Evolutionary conservation across 1,284 basidiomycete species (phyloP).

Genomic region (Flammula alnicola): DNA sequence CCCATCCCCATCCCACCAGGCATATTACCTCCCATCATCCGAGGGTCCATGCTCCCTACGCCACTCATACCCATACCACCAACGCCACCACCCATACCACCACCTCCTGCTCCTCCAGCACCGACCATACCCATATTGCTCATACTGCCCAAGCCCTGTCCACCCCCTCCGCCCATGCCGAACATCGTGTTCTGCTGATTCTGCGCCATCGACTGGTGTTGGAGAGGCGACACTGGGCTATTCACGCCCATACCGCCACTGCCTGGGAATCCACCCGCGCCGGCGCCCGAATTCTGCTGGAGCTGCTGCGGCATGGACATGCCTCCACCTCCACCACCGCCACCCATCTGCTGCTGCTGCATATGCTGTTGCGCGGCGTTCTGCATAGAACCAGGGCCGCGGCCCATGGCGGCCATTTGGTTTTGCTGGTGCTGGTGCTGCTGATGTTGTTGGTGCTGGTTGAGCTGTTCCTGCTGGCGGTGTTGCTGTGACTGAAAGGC

Average conservation of each 20-base stretch:
- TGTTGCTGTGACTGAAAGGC: too few species aligned
- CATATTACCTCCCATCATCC: conserved; percentile 26
- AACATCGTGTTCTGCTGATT: conserved; percentile 27
- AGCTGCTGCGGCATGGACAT: conserved; percentile 24
- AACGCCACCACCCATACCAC: conserved; percentile 20
- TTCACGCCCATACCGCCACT: conserved; percentile 9
- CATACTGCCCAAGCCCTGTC: conserved; percentile 23
- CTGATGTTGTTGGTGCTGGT: too few species aligned
- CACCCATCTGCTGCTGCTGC: conserved; percentile 29
- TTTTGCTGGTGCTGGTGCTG: conserved; percentile 22
- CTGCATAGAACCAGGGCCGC: conserved; percentile 7
- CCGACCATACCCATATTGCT: background rate
- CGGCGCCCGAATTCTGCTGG: conserved; percentile 13
- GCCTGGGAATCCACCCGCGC: conserved; percentile 12
- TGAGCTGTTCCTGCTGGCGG: conserved; percentile 26
- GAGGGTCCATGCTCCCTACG: conserved; percentile 35
- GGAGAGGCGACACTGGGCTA: conserved; percentile 34
- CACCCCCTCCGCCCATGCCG: conserved; percentile 21
- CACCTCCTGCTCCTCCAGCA: background rate
- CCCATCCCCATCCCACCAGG: conserved; percentile 18
- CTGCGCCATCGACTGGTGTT: conserved; percentile 31
- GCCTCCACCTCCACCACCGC: conserved; percentile 19
- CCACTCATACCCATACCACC: conserved; percentile 25
- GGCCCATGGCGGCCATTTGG: conserved; percentile 22
- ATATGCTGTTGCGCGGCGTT: conserved; percentile 8